Evolutionary conservation across 2,329 filamentous ascomycete genomes (phyloP), one percentile per base, ranked within the genome.

Genomic region (Fonsecaea pedrosoi): DNA sequence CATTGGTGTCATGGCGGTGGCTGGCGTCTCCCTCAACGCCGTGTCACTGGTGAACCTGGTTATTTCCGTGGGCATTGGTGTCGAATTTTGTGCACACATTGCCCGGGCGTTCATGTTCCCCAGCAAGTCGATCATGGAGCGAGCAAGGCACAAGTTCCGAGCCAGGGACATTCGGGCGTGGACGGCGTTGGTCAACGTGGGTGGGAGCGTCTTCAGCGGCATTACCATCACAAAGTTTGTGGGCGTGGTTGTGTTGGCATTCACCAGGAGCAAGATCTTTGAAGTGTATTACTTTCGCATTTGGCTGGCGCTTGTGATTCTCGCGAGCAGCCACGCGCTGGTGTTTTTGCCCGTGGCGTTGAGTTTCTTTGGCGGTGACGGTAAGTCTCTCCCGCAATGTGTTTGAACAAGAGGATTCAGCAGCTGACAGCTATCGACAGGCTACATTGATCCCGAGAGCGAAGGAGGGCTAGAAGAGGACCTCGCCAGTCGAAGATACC

Each of bases 241-340:
- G 1, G 95, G 95, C 3, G 94, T 99, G 0, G 90, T 86, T 54
- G 95, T 99, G 40, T 83, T 99, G 21, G 95, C 95, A 0, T 99
- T 97, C 75, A 99, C 95, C 7, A 84, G 92, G 60, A 96, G 92
- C 78, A 99, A 98, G 86, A 99, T 99, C 75, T 99, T 99, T 74
- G 96, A 99, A 82, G 92, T 99, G 65, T 99, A 99, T 81, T 99
- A 99, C 80, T 99, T 99, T 85, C 87, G 95, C 53, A 91, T 99
- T 53, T 99, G 95, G 95, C 82, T 97, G 18, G 90, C 94, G 6
- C 86, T 99, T 62, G 94, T 99, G 10, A 78, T 96, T 9, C 94
- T 97, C 78, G 96, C 94, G 2, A 92, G 92, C 7, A 85, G 89
- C 9, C 95, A 99, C 78, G 92, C 95, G 0, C 83, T 99, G 56